These are phyloP conservation scores for Novymonas esmeraldas DNA, from an alignment of 208 protist genomes.

Conservation along the genomic window DNA sequence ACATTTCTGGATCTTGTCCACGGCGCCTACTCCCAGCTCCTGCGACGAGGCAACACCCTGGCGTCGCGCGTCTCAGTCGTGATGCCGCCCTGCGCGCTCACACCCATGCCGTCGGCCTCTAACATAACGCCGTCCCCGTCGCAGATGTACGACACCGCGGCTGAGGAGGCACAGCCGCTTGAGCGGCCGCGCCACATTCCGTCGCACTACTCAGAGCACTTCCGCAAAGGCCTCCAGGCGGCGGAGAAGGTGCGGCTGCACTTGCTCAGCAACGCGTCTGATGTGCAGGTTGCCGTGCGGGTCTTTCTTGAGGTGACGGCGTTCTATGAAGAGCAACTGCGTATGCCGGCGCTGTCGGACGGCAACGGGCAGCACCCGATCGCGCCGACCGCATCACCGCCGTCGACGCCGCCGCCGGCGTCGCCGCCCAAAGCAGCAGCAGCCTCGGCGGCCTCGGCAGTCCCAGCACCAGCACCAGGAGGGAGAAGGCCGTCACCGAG, in stretches of 20 bases:
- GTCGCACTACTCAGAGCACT: conserved; percentile 26
- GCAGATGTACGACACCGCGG: not conserved
- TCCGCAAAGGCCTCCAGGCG: conserved; percentile 41
- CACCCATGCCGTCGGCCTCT: not conserved
- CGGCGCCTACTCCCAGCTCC: conserved; percentile 18
- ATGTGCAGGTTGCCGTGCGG: conserved; percentile 50
- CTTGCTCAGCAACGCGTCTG: conserved; percentile 36
- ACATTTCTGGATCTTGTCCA: conserved; percentile 61
- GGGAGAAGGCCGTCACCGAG: not conserved
- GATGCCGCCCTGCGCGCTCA: not conserved
- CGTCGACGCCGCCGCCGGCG: not conserved
- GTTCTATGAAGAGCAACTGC: conserved; percentile 37
- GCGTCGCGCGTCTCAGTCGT: not conserved
- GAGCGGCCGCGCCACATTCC: not conserved
- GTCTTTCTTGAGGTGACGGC: conserved; percentile 36
- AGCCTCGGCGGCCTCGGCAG: not conserved
- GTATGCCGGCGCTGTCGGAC: not conserved
- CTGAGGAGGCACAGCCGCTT: not conserved
- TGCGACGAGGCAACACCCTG: not conserved
- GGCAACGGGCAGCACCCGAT: not conserved
- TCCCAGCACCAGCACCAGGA: too few species aligned
- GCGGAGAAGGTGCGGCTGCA: conserved; percentile 41
- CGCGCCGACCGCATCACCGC: not conserved
- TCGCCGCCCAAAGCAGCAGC: not conserved
- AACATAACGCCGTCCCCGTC: not conserved